phyloP scores from a whole-genome alignment of 2,329 filamentous ascomycete species.

The Xylariales sp. region DNA sequence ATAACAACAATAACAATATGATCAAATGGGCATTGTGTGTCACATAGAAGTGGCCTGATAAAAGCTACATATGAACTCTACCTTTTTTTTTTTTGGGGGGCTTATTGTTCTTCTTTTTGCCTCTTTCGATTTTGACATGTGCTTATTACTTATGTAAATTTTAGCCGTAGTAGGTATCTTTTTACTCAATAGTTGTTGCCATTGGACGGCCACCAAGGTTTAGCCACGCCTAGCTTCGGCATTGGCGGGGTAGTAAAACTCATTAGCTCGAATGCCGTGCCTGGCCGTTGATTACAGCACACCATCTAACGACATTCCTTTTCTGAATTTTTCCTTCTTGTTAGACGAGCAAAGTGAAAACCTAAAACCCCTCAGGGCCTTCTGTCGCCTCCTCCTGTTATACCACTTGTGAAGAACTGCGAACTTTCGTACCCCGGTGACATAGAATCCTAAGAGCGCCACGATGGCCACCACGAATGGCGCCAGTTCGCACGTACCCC shows the following conservation, averaged over 20 bases:
- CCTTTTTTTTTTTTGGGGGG: too few relatives aligned
- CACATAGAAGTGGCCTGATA: too few relatives aligned
- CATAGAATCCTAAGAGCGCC: constrained; percentile 9
- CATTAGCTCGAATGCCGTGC: not conserved
- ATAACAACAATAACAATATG: too few relatives aligned
- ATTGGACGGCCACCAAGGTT: too few relatives aligned
- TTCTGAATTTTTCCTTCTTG: constrained; percentile 4
- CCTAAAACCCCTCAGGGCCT: not conserved
- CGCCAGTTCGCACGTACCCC: constrained; percentile 15
- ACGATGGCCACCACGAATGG: constrained; percentile 14
- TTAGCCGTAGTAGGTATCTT: too few relatives aligned
- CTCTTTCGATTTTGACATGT: too few relatives aligned
- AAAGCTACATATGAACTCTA: too few relatives aligned
- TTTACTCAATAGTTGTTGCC: too few relatives aligned
- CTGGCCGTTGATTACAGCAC: not conserved
- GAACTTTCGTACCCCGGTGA: not conserved
- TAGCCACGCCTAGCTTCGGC: constrained; percentile 7
- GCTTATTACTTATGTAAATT: too few relatives aligned
- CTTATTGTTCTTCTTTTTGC: too few relatives aligned
- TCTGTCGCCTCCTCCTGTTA: not conserved
- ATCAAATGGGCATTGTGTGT: too few relatives aligned
- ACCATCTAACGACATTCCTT: constrained; percentile 6
- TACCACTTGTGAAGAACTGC: too few relatives aligned
- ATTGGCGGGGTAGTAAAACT: constrained; percentile 3
- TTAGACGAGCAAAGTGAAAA: not conserved